phyloP scores from a whole-genome alignment of 495 filamentous ascomycete species.

The Trichoderma asperelloides region DNA sequence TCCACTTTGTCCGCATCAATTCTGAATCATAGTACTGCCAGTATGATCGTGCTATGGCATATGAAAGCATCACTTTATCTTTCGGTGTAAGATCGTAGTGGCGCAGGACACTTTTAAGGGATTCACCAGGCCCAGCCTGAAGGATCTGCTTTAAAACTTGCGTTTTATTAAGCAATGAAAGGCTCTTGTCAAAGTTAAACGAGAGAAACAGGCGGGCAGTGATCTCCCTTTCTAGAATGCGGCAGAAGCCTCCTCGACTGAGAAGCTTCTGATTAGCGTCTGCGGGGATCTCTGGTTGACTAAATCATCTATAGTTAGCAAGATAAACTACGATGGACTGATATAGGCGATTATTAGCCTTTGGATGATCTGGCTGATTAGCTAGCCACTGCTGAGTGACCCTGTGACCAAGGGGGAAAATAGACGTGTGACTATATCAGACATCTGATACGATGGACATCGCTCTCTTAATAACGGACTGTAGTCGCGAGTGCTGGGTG shows the following conservation, averaged over 20 bases:
- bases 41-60: neutral
- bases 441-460: too few species aligned
- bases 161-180: neutral
- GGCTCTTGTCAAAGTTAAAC: neutral
- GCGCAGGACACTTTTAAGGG: neutral
- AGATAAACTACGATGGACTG: too few species aligned
- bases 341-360: too few species aligned
- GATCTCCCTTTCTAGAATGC: neutral
- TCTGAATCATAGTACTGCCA: neutral
- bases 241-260: neutral
- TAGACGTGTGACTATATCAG: too few species aligned
- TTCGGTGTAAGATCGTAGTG: neutral
- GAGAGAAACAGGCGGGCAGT: neutral
- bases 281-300: too few species aligned
- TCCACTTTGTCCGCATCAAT: neutral
- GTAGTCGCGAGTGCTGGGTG: too few species aligned
- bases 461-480: too few species aligned
- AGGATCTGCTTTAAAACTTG: neutral
- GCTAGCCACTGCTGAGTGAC: too few species aligned
- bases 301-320: too few species aligned
- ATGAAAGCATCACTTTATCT: neutral
- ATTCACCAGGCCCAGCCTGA: neutral
- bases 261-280: neutral
- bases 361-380: too few species aligned
- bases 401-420: too few species aligned